Evolutionary conservation across 2,329 filamentous ascomycete genomes (phyloP).

Genomic region (Ascochyta rabiei): DNA sequence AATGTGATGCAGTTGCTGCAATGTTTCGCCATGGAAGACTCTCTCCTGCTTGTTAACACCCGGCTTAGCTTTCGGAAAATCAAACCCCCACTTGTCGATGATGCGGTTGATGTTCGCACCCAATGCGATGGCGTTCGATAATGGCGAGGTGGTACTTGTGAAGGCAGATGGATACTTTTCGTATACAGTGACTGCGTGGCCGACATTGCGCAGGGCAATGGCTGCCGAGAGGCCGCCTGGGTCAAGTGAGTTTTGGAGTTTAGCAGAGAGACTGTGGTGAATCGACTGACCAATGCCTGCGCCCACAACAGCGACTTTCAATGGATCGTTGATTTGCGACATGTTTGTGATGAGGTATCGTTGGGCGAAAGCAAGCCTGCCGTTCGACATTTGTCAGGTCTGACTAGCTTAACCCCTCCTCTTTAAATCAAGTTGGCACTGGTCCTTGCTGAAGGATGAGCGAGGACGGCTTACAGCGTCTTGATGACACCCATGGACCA

Average conservation of each 20-base stretch:
- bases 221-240: constrained; percentile 57
- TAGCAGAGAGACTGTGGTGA: too few relatives aligned
- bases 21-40: constrained; percentile 5
- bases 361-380: background rate
- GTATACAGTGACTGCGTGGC: constrained; percentile 66
- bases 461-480: background rate
- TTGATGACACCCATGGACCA: too few relatives aligned
- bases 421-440: background rate
- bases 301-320: constrained; percentile 3
- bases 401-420: background rate
- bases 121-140: constrained; percentile 6
- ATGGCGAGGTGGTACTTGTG: constrained; percentile 6
- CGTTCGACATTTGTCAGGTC: background rate
- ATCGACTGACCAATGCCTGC: background rate
- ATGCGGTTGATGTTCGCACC: constrained; percentile 8
- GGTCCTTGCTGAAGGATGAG: background rate
- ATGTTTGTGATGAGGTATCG: background rate
- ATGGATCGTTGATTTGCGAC: background rate
- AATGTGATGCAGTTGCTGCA: constrained; percentile 6
- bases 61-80: constrained; percentile 1
- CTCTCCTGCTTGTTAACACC: constrained; percentile 2
- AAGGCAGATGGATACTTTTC: constrained; percentile 66
- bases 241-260: background rate
- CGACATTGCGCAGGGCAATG: constrained; percentile 59
- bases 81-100: constrained; percentile 6